Base-by-base conservation (phyloP, 352 stramenopile species). In the Phytophthora podocarpi region DNA sequence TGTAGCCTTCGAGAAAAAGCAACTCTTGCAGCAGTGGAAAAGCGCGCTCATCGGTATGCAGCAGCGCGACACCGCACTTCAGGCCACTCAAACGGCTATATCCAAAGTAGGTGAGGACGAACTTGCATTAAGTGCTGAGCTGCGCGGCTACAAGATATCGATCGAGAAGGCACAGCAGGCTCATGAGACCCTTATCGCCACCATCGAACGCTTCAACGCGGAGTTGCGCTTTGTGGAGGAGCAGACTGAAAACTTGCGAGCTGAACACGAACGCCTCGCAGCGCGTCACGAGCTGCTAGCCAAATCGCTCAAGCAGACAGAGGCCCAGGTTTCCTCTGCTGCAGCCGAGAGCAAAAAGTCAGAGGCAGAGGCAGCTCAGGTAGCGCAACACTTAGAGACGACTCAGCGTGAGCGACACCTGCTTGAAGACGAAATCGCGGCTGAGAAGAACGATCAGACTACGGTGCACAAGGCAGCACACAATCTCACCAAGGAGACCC, bases 1-100 rank as follows among this genome's bases (percentile, higher is more conserved):
- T 6, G 95, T 98, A 40, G 77, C 87, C 10, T 97, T 97, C 46
- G 96, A 99, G 72, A 98, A 98, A 74, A 98, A 97, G 66, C 93
- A 98, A 59, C 69, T 98, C 10, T 63, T 98, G 59, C 90, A 97
- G 73, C 91, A 99, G 66, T 98, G 96, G 94, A 98, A 98, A 63
- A 95, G 88, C 60, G 90, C 91, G n/a, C 68, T 98, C 9, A 87
- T 98, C 42, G 93, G 82, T 5, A 84, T 98, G 45, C 77, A 87
- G 49, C 79, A 96, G 43, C 76, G 95, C 23, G 96, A 99, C 62
- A 90, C 98, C 40, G 96, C 96, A 6, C 77, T 98, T 4, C 76
- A 90, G 26, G 91, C 91, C n/a, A 97, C 91, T 8, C 80, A 86
- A 53, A 85, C 76, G 4, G 92, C 90, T 1, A 85, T 98, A 40